A percentile compares a stretch with the other conserved stretches of the same genome.
Evolutionary conservation across 2,329 filamentous ascomycete genomes (phyloP).

Genomic region (Gliomastix tumulicola): DNA sequence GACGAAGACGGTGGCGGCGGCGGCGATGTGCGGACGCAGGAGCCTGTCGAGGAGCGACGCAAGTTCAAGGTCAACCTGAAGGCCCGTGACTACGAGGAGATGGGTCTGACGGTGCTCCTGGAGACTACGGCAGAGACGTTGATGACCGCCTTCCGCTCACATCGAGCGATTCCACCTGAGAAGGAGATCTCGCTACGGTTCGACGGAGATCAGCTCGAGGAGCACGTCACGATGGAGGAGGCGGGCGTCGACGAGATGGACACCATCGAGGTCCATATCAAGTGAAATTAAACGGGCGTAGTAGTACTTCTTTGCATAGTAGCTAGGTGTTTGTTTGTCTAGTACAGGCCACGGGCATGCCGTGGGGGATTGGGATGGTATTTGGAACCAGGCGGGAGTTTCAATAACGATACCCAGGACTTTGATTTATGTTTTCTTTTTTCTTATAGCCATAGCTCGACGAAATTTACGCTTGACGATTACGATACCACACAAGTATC

Average conservation of each 20-base stretch:
- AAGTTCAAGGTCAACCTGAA: constrained; percentile 47
- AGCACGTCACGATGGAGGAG: constrained; percentile 52
- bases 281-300: too few relatives aligned
- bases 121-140: constrained; percentile 57
- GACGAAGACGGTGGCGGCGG: constrained; percentile 13
- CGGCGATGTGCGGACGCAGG: constrained; percentile 12
- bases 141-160: constrained; percentile 51
- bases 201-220: constrained; percentile 67
- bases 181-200: constrained; percentile 58
- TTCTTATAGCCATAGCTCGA: too few relatives aligned
- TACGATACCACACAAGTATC: too few relatives aligned
- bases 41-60: constrained; percentile 15
- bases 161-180: constrained; percentile 41
- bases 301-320: too few relatives aligned
- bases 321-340: too few relatives aligned
- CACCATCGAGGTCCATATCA: constrained; percentile 66
- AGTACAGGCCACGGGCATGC: too few relatives aligned
- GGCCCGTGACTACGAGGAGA: constrained; percentile 39
- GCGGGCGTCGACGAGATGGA: constrained; percentile 71
- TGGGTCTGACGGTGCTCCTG: constrained; percentile 42
- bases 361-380: too few relatives aligned
- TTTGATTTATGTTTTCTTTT: too few relatives aligned
- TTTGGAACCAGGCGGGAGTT: too few relatives aligned
- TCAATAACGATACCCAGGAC: too few relatives aligned
- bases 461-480: too few relatives aligned